Evolutionary conservation across 1,139 yeast genomes (phyloP).

Genomic region (Hansenula lynferdii): DNA sequence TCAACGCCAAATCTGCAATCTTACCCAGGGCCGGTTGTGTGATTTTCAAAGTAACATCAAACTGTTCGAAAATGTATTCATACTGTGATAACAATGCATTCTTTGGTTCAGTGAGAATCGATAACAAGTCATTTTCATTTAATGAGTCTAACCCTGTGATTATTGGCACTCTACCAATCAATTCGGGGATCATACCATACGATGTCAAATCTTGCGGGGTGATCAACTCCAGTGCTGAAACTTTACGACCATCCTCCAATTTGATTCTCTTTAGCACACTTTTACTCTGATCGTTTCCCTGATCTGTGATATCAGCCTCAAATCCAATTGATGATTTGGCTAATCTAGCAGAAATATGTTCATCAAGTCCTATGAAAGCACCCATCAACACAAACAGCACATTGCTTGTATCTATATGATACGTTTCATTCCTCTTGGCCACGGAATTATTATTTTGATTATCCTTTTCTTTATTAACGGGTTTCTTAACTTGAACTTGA

Average conservation of each 20-base stretch:
- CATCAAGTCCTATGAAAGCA: slow-evolving; percentile 50
- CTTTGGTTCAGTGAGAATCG: slow-evolving; percentile 46
- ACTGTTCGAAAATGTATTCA: slow-evolving; percentile 41
- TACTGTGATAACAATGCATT: slow-evolving; percentile 46
- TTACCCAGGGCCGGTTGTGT: slow-evolving; percentile 39
- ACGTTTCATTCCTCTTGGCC: slow-evolving; percentile 33
- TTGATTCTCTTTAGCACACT: slow-evolving; percentile 27
- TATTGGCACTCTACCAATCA: slow-evolving; percentile 49
- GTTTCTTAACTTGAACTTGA: slow-evolving; percentile 38
- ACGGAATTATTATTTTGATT: slow-evolving; percentile 27
- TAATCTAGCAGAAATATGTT: slow-evolving; percentile 35
- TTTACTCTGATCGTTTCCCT: slow-evolving; percentile 9
- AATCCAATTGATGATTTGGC: slow-evolving; percentile 19
- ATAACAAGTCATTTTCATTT: slow-evolving; percentile 35
- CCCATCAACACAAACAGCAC: slow-evolving; percentile 50
- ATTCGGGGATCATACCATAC: slow-evolving; percentile 49
- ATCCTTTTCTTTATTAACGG: slow-evolving; percentile 29
- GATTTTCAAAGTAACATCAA: slow-evolving; percentile 41
- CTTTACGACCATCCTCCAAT: slow-evolving; percentile 28
- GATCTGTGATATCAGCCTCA: slow-evolving; percentile 15
- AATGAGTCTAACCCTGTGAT: slow-evolving; percentile 41
- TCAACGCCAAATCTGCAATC: slow-evolving; percentile 39
- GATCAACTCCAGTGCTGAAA: slow-evolving; percentile 36
- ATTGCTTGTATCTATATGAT: slow-evolving; percentile 44
- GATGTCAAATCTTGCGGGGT: slow-evolving; percentile 42